Conservation (phyloP, 192 early-diverging fungal genomes). For the Spinellus fusiger region DNA sequence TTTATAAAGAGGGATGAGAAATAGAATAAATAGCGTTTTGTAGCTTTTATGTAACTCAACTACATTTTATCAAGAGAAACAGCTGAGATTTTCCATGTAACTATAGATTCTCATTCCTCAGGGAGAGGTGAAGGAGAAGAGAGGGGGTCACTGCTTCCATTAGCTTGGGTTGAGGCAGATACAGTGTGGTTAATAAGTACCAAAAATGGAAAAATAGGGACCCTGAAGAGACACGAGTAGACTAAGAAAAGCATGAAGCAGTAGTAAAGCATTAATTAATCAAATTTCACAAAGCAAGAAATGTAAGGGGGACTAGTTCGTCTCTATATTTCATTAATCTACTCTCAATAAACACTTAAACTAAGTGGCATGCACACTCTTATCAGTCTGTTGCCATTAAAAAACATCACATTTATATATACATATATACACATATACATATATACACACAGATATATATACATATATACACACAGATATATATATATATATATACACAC, state of each 20-base stretch:
- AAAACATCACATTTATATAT: too few relatives aligned
- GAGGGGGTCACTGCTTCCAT: not conserved
- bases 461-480: too few relatives aligned
- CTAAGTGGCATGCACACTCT: too few relatives aligned
- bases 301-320: not conserved
- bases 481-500: too few relatives aligned
- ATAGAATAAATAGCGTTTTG: too few relatives aligned
- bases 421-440: too few relatives aligned
- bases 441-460: too few relatives aligned
- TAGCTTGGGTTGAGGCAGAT: not conserved
- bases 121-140: not conserved
- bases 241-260: too few relatives aligned
- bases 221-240: not conserved
- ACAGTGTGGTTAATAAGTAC: constrained; percentile 1
- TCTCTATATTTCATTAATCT: constrained; percentile 5
- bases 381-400: too few relatives aligned
- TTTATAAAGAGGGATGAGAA: too few relatives aligned
- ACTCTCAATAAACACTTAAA: not conserved
- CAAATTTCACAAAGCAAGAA: constrained; percentile 1
- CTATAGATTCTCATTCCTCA: not conserved
- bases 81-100: too few relatives aligned
- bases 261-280: not conserved
- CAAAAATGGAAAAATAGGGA: too few relatives aligned
- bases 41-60: not conserved
- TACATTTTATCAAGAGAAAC: not conserved